Evolutionary conservation across 768 basidiomycete genomes (phyloP), one percentile per base, ranked within the genome.

Genomic region (Tricholoma bakamatsutake): DNA sequence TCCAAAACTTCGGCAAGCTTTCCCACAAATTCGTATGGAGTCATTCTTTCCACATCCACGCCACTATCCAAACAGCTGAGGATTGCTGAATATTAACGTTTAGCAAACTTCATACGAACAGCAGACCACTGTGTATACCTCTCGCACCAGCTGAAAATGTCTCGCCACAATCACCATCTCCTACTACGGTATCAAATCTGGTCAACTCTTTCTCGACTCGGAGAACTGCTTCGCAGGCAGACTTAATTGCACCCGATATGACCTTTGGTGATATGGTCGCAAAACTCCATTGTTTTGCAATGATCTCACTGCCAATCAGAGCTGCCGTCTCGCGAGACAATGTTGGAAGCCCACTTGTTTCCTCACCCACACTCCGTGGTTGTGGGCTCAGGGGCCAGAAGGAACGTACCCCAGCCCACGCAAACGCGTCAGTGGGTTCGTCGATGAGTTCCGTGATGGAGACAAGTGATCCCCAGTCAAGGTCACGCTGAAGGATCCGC

Each of bases 131-230:
- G 31, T 40, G 43, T 42, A 9, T 50, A 72, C 69, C 72, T 67
- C 57, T 66, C 6, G 75, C 74, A 9, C 84, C 83, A 3, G 76
- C 69, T 8, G 78, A 72, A 57, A 84, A 80, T 6, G 82, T 84
- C 37, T 78, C 69, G 8, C 84, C 83, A 47, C 82, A 83, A 62
- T 85, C 83, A 5, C 83, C 84, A 65, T 86, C 84, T 27, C 84
- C 83, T 7, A 80, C 73, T 27, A 84, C 69, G 8, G 81, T 82
- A 64, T 86, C 85, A 62, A 75, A 83, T 33, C 72, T 67, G 3
- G 84, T 86, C 60, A 87, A 69, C 11, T 81, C 79, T 3, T 69
- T 66, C 59, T 82, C 78, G 6, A 76, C 74, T 4, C 57, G 61
- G 15, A 84, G 71, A 27, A 84, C 73, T 1, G 67, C 63, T 48